phyloP scores from a whole-genome alignment of 768 basidiomycete genomes.

The Pleurotus tuber-regium region DNA sequence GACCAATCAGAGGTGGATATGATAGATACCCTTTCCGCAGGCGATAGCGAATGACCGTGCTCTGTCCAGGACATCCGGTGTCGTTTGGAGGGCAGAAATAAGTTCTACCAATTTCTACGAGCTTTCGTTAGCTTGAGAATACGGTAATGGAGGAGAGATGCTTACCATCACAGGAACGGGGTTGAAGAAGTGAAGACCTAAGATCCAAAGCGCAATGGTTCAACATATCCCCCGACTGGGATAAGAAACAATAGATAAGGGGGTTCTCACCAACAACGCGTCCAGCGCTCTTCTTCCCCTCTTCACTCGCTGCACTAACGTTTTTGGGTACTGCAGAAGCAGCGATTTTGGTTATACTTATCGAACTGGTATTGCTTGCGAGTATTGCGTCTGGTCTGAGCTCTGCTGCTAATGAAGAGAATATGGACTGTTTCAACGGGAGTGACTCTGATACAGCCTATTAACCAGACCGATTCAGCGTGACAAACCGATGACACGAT shows the following conservation, averaged over 20 bases:
- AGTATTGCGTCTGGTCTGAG: conserved; percentile 75
- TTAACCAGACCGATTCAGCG: no score
- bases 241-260: no score
- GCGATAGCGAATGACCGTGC: conserved; percentile 81
- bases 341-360: conserved; percentile 93
- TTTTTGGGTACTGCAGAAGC: conserved; percentile 67
- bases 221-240: no score
- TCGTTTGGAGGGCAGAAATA: conserved; percentile 91
- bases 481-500: no score
- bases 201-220: neutral
- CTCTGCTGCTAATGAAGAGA: conserved; percentile 64
- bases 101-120: conserved; percentile 89
- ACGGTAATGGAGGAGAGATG: neutral
- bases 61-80: conserved; percentile 67
- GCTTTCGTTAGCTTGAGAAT: neutral
- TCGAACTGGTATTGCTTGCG: conserved; percentile 92
- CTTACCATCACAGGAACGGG: conserved; percentile 94
- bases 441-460: conserved; percentile 89
- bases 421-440: conserved; percentile 74
- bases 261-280: conserved; percentile 86
- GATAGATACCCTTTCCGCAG: conserved; percentile 80
- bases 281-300: conserved; percentile 61
- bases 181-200: conserved; percentile 93
- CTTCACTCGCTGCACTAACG: conserved; percentile 53
- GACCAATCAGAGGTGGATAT: no score